phyloP scores from a whole-genome alignment of 257 asterid species.

The Nicotiana knightiana region DNA sequence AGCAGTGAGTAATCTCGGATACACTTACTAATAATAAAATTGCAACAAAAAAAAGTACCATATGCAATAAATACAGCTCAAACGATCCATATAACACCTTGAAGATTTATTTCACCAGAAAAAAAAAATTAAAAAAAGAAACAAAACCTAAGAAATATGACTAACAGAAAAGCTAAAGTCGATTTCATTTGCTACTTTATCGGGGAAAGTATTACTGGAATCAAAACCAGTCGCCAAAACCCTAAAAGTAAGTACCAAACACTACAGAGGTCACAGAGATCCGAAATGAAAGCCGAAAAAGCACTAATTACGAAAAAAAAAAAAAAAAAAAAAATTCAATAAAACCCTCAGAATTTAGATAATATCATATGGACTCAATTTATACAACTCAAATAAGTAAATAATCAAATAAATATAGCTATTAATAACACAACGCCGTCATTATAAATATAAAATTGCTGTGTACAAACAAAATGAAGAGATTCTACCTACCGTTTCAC shows the following conservation, averaged over 20 bases:
- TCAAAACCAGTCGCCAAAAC: constrained; percentile 27
- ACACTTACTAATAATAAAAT: not conserved
- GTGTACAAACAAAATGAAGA: constrained; percentile 16
- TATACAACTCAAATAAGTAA: not conserved
- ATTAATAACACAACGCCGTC: constrained; percentile 3
- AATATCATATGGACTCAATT: constrained; percentile 9
- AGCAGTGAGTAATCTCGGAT: not conserved
- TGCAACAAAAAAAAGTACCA: not conserved
- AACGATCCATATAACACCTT: not conserved
- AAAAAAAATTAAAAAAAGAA: not conserved
- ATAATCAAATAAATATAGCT: not conserved
- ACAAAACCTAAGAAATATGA: not conserved
- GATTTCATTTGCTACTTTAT: constrained; percentile 13
- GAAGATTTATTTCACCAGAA: not conserved
- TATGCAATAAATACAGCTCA: not conserved
- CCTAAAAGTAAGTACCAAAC: constrained; percentile 36
- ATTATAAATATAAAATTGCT: not conserved
- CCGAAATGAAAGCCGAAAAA: constrained; percentile 42
- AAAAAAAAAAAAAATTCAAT: constrained; percentile 17
- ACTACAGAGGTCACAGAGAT: constrained; percentile 45
- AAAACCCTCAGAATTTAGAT: constrained; percentile 18
- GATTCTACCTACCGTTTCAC: constrained; percentile 31
- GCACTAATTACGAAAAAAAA: constrained; percentile 30
- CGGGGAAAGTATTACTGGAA: constrained; percentile 10
- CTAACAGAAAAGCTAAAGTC: not conserved